Base-by-base conservation (phyloP, 305 asterid genomes). In the Solanum hybrid region DNA sequence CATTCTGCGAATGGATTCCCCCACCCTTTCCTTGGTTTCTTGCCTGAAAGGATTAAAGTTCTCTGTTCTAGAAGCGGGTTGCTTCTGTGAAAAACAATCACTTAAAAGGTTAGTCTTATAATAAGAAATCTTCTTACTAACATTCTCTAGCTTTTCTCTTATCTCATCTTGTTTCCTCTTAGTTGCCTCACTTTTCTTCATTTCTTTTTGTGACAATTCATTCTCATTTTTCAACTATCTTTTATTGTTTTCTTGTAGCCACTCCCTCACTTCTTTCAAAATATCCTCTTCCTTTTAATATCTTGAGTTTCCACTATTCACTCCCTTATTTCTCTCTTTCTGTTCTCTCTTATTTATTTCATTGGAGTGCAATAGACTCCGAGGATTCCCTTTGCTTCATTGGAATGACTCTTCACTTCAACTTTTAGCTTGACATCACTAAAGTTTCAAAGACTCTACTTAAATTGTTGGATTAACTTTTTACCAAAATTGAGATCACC, bases 21-120 rank as follows among this genome's bases (percentile, higher is more conserved):
- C 10, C 95, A 4, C 5, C 91, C 91, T 12, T 24, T 40, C 26
- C 91, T 91, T 26, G 4, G 1, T 0, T 92, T 93, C 94, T 72
- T 94, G 42, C 93, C 93, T 2, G 85, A 56, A 19, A 22, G 1
- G 3, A 78, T 89, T 1, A 24, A 7, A 60, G 87, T 94, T 45
- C 32, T 87, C 38, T 89, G 92, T 81, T 94, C 95, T 34, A 89
- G 92, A 89, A 91, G 77, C 0, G 94, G 95, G 32, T 88, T 94
- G 1, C 19, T 45, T 22, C 22, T 42, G 19, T 3, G 69, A 19
- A 56, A 7, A 19, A 60, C 10, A 19, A 19, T 19, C 4, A 19
- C 7, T 19, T 3, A 2, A 60, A 60, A 19, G 26, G 71, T 60
- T 60, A 60, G 26, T 2, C 10, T 1, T 17, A 60, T 10, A 60